phyloP scores from a whole-genome alignment of 495 filamentous ascomycete species.

The Ramalina intermedia region DNA sequence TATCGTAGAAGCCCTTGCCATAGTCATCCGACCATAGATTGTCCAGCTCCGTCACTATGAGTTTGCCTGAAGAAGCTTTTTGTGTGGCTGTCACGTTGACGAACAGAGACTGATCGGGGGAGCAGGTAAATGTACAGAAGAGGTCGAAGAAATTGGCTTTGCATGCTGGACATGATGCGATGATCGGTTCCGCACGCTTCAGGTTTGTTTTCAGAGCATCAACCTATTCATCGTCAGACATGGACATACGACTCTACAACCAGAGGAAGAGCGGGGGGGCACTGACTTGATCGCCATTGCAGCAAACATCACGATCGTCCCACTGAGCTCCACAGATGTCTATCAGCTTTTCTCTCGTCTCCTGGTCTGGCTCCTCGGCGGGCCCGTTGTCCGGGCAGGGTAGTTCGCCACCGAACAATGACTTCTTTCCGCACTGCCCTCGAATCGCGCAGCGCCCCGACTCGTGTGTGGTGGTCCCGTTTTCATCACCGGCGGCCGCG shows the following conservation, averaged over 20 bases:
- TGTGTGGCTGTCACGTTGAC: constrained; percentile 76
- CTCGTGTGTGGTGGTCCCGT: constrained; percentile 55
- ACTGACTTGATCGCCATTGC: constrained; percentile 61
- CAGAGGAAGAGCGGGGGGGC: too few species aligned
- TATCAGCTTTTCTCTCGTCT: constrained; percentile 61
- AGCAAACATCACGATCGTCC: constrained; percentile 72
- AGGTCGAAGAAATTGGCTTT: constrained; percentile 95
- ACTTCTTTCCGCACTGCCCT: constrained; percentile 79
- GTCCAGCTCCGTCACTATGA: constrained; percentile 72
- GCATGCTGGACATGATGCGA: constrained; percentile 86
- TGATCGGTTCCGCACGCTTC: constrained; percentile 73
- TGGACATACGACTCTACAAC: too few species aligned
- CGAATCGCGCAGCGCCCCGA: constrained; percentile 80
- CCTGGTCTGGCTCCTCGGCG: constrained; percentile 55
- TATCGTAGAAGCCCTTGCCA: constrained; percentile 82
- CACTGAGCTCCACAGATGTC: constrained; percentile 76
- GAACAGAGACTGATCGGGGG: constrained; percentile 88
- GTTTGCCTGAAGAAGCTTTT: constrained; percentile 48
- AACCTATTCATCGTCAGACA: constrained; percentile 34
- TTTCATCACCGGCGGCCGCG: too few species aligned
- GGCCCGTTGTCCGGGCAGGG: constrained; percentile 88
- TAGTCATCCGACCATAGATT: constrained; percentile 80
- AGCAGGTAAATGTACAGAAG: constrained; percentile 96
- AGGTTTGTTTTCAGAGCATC: constrained; percentile 65
- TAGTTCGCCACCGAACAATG: constrained; percentile 71